phyloP scores from a whole-genome alignment of 257 asterid genomes.

The Solanum lignicaule region DNA sequence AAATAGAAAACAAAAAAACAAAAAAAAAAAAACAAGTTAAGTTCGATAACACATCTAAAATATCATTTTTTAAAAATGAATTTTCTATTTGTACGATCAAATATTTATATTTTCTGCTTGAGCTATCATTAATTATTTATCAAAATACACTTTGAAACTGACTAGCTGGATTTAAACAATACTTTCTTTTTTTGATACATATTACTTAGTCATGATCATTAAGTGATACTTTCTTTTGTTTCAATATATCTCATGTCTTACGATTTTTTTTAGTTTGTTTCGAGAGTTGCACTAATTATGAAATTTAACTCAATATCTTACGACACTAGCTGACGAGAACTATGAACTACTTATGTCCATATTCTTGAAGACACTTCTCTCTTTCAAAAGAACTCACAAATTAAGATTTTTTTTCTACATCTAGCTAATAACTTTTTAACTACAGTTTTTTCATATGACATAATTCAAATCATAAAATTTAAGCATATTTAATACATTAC shows the following conservation, averaged over 20 bases:
- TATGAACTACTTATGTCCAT: background rate
- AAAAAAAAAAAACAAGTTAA: background rate
- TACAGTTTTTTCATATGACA: background rate
- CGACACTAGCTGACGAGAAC: background rate
- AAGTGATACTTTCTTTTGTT: too few relatives aligned
- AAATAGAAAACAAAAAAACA: background rate
- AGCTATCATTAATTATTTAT: background rate
- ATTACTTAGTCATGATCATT: background rate
- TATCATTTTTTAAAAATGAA: background rate
- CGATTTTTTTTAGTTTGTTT: too few relatives aligned
- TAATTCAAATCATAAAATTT: too few relatives aligned
- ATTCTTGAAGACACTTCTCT: too few relatives aligned
- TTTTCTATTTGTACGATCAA: too few relatives aligned
- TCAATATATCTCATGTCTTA: too few relatives aligned
- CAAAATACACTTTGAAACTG: background rate
- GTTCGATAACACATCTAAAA: too few relatives aligned
- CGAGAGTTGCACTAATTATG: rapidly evolving
- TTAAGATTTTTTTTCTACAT: background rate
- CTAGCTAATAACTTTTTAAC: background rate
- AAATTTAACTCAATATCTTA: too few relatives aligned
- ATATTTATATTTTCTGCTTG: background rate
- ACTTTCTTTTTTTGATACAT: too few relatives aligned
- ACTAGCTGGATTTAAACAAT: too few relatives aligned
- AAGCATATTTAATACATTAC: background rate
- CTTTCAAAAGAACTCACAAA: background rate